Base-by-base conservation (phyloP, 2,329 filamentous ascomycete genomes). In the Exophiala spinifera region DNA sequence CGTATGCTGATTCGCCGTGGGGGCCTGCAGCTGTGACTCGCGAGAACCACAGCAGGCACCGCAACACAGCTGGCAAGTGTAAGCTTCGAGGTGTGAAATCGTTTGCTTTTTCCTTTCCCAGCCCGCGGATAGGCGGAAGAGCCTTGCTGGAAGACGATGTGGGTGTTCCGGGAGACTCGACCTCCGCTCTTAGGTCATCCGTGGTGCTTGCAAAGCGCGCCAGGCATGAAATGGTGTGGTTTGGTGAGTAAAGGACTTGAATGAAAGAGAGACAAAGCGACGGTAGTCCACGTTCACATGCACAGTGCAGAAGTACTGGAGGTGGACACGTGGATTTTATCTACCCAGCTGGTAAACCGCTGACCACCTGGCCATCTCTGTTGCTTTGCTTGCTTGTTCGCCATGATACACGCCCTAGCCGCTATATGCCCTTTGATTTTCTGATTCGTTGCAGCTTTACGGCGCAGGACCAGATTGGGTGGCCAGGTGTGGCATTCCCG, bases 281-380 rank as follows among this genome's bases (percentile, higher is more conserved):
- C 40, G 8, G 28, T 31, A 31, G 28, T 5, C 7, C 28, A 31
- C 28, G 10, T 31, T n/a, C 33, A 33, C n/a, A 21, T 46, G 46
- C 17, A 13, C 31, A 31, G 31, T 44, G 21, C 33, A 21, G 13
- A 46, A 2, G 28, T 7, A 20, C 25, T 13, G 21, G 15, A 36
- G 20, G 55, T 34, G 17, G 51, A 13, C 33, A 33, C 47, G 6
- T 43, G 34, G 36, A 45, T 19, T 61, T 57, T 59, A 57, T 61
- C 56, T 61, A 61, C 39, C 36, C 28, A 37, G 31, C 40, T 46
- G 40, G 19, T 49, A 59, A 59, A 51, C 56, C 59, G 59, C 59
- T 61, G 59, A 36, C 56, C 59, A 59, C 46, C 53, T 61, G 59
- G 56, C 49, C 59, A 34, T 54, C 49, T 33, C 46, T 25, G 31